These are phyloP conservation scores for Podila verticillata DNA, from an alignment of 192 early-diverging fungal genomes.

Conservation along the genomic window DNA sequence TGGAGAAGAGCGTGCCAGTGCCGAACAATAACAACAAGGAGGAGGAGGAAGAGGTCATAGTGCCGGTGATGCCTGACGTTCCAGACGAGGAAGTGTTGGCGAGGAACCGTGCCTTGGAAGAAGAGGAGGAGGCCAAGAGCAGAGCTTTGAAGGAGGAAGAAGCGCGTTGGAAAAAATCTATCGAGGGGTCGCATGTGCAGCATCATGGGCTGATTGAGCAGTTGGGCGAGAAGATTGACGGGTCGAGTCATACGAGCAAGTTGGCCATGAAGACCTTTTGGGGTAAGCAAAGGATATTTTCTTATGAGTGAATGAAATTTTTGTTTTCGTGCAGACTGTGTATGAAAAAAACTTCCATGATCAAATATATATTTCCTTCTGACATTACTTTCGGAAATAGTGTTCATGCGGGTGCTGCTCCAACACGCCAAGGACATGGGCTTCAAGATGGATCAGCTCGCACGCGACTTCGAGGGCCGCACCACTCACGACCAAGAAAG, in stretches of 20 bases:
- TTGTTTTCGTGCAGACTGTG: not conserved
- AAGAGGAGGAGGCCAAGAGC: not conserved
- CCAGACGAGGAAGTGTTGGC: no score
- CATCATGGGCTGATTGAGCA: not conserved
- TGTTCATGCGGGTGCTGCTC: not conserved
- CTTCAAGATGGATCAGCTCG: not conserved
- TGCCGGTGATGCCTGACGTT: not conserved
- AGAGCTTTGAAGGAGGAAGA: not conserved
- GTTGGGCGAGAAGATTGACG: not conserved
- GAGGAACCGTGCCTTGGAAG: not conserved
- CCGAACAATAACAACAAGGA: not conserved
- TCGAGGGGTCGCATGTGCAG: not conserved
- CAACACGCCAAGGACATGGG: constrained; percentile 6
- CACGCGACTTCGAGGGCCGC: not conserved
- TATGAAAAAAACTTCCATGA: not conserved
- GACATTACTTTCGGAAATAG: not conserved
- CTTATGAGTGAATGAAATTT: not conserved
- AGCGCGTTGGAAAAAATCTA: not conserved
- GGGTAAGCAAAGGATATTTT: not conserved
- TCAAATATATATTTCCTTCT: not conserved
- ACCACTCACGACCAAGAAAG: not conserved
- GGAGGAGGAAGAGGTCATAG: not conserved
- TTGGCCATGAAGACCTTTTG: not conserved
- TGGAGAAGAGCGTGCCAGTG: not conserved
- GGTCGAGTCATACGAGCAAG: constrained; percentile 1